Conservation (phyloP, 306 rosid species). For the Casuarina equisetifolia region DNA sequence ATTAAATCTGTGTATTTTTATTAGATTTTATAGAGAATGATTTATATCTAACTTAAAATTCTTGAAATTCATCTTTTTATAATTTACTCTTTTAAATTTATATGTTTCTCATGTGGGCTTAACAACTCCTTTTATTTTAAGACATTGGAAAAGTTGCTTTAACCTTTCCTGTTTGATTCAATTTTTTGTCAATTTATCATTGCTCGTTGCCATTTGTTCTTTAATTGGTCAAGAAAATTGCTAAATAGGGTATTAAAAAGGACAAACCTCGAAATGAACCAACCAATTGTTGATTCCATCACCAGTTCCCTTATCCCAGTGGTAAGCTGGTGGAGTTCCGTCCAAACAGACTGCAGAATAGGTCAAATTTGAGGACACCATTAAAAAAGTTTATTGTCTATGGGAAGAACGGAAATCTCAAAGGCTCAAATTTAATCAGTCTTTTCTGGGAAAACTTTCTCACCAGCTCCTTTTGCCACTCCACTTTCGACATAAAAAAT, state of each 20-base stretch:
- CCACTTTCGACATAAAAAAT: slow-evolving; percentile 64
- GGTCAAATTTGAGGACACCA: slow-evolving; percentile 20
- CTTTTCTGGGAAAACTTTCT: slow-evolving; percentile 28
- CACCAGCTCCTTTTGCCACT: slow-evolving; percentile 85
- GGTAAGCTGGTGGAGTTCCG: slow-evolving; percentile 96
- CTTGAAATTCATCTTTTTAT: too few species aligned
- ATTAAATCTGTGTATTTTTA: too few species aligned
- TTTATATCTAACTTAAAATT: not conserved
- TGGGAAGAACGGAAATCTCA: slow-evolving; percentile 6
- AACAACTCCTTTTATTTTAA: too few species aligned
- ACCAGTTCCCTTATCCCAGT: slow-evolving; percentile 68
- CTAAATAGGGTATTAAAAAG: slow-evolving; percentile 18
- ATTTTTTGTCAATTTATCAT: not conserved
- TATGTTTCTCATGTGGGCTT: too few species aligned
- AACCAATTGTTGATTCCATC: slow-evolving; percentile 83
- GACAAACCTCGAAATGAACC: slow-evolving; percentile 77
- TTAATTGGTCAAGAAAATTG: slow-evolving; percentile 10
- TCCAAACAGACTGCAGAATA: slow-evolving; percentile 83
- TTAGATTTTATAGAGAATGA: too few species aligned
- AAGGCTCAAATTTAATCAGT: not conserved
- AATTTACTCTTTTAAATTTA: too few species aligned
- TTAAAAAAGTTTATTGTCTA: not conserved
- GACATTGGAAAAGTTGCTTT: not conserved
- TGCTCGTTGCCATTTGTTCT: not conserved
- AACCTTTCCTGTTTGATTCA: not conserved